Percentiles rank a stretch among this genome's conserved stretches.
Evolutionary conservation across 768 basidiomycete genomes (phyloP).

Genomic region (Amanita rimosa): DNA sequence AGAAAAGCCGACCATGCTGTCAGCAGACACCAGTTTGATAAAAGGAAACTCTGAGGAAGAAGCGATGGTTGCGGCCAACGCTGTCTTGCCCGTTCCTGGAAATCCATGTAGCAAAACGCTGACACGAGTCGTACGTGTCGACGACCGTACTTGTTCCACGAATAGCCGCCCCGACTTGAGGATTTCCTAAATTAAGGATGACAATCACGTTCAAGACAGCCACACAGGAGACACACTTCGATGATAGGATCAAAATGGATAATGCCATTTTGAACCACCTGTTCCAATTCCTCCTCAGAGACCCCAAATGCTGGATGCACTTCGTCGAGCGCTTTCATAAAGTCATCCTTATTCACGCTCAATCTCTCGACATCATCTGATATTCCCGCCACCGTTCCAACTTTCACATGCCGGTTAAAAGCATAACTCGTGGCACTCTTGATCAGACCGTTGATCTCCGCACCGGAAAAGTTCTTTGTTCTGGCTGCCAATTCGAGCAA

Average conservation of each 20-base stretch:
- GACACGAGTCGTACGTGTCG: conserved; percentile 85
- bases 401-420: conserved; percentile 94
- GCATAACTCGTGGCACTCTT: conserved; percentile 99
- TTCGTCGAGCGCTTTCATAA: conserved; percentile 84
- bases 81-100: conserved; percentile 89
- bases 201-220: background rate
- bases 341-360: conserved; percentile 78
- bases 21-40: conserved; percentile 94
- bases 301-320: conserved; percentile 97
- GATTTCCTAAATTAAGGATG: conserved; percentile 49
- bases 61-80: conserved; percentile 88
- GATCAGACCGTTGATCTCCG: conserved; percentile 90
- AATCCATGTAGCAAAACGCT: conserved; percentile 84
- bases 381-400: conserved; percentile 94
- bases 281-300: conserved; percentile 88
- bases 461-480: conserved; percentile 98
- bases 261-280: conserved; percentile 94
- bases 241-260: conserved; percentile 72
- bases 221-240: conserved; percentile 46
- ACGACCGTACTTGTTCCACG: conserved; percentile 89
- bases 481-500: conserved; percentile 65
- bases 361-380: conserved; percentile 93
- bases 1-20: conserved; percentile 94
- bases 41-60: conserved; percentile 92
- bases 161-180: conserved; percentile 79